These are phyloP conservation scores for Peronospora destructor DNA, from an alignment of 352 stramenopile genomes.

Conservation along the genomic window DNA sequence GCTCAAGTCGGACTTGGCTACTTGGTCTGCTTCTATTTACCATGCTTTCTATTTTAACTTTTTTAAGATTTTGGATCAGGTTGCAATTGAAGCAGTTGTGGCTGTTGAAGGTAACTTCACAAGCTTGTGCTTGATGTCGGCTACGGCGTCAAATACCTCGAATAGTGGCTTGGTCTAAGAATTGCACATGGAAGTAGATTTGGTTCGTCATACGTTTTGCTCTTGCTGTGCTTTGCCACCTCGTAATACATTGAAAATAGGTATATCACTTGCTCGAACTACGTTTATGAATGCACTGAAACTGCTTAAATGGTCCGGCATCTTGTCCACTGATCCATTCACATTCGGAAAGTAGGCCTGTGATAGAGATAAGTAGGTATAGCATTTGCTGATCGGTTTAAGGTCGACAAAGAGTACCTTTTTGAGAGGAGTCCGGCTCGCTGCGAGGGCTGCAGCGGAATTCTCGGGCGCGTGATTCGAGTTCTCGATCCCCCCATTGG, in stretches of 20 bases:
- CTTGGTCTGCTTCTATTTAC: constrained; percentile 20
- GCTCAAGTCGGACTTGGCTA: constrained; percentile 3
- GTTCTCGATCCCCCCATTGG: constrained; percentile 35
- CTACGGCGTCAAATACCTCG: too few relatives aligned
- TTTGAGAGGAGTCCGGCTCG: constrained; percentile 54
- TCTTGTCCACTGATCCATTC: constrained; percentile 6
- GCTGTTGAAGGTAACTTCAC: too few relatives aligned
- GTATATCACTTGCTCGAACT: background rate
- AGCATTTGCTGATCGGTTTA: background rate
- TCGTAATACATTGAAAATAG: constrained; percentile 19
- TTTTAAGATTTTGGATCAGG: constrained; percentile 5
- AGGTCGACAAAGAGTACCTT: constrained; percentile 18
- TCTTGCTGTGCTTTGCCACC: constrained; percentile 6
- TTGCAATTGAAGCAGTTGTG: constrained; percentile 19
- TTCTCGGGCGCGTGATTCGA: constrained; percentile 64
- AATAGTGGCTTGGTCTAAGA: too few relatives aligned
- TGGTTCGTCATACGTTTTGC: constrained; percentile 13
- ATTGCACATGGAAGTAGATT: background rate
- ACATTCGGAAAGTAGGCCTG: constrained; percentile 36
- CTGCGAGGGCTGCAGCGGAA: constrained; percentile 56
- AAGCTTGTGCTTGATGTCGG: too few relatives aligned
- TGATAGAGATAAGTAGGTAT: background rate
- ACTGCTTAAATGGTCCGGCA: background rate
- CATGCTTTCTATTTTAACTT: constrained; percentile 5
- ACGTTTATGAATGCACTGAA: constrained; percentile 4